Base-by-base conservation (phyloP, 164 flowering plant species). In the Piper longum region DNA sequence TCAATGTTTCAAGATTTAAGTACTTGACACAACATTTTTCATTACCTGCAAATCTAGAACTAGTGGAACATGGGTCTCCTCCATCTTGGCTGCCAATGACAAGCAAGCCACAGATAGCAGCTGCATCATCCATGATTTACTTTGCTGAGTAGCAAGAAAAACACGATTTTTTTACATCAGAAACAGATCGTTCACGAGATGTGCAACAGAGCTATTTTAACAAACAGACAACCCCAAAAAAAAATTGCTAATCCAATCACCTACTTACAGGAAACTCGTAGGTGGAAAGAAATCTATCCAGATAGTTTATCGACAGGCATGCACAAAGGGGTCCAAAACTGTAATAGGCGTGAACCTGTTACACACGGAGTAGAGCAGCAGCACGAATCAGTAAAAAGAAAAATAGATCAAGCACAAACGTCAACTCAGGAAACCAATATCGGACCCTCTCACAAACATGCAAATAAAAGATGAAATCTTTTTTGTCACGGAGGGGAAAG, bases 1-100 rank as follows among this genome's bases (percentile, higher is more conserved):
- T 5, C 48, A 44, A 5, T 6, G 48, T 44, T 44, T 44, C 11
- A 44, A 44, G 8, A 44, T 5, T 44, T 5, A 11, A 5, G 2
- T 44, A 67, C 39, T 52, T 36, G 65, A 1, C 36, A 26, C 36
- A 26, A 26, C 1, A 26, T 26, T 56, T 57, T 26, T 64, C 57
- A 69, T 60, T 63, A 89, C 96, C 93, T 89, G 96, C 60, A 89
- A 77, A 80, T 89, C 91, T 57, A 85, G 74, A 66, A 72, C 64
- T 2, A 79, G 64, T 43, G 96, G 96, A 9, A 84, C 86, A 39
- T 85, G 81, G 59, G 82, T 81, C 70, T 87, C 96, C 64, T 89
- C 96, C 84, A 87, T 77, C 80, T 89, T 89, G 68, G 93, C 93
- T 40, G 93, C 91, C 65, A 89, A 76, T 44, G 96, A 89, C 70